Base-by-base conservation (phyloP, 345 rosid genomes). In the Eucalyptus curtisii region DNA sequence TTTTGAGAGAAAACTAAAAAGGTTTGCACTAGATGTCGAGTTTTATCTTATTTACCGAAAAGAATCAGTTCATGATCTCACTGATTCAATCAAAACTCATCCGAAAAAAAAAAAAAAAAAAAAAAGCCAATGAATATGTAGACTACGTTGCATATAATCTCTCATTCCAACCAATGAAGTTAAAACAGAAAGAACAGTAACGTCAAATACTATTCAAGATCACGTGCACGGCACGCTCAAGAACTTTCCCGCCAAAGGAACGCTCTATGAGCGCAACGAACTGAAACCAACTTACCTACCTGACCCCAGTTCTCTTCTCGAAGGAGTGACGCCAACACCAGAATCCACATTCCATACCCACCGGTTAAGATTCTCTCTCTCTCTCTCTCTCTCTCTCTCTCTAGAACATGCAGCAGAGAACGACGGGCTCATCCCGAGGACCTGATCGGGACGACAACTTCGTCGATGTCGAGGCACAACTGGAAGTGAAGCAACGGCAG, bases 221-320 rank as follows among this genome's bases (percentile, higher is more conserved):
- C 82, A 76, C 82, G 82, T 76, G 82, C 82, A 40, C 47, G 82
- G 82, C 82, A 76, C 47, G 47, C 82, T 76, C 82, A 86, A 31
- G 87, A 57, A 6, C 5, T 66, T 87, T 91, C 92, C 92, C 91
- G 91, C 93, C 88, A 1, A 64, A 84, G 88, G 57, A 89, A 20
- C 82, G 47, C 47, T 20, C 25, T 20, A 12, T 11, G 47, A 11
- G 44, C 0, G 47, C 47, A 76, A 76, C 64, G 10, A 87, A 91
- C 68, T 42, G 86, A 90, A 88, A 22, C 50, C 53, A 49, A 45
- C 85, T 64, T 40, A 76, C 44, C 85, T 57, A 45, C 84, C 50
- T 80, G 80, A 86, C 86, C 88, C 50, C 48, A 40, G 66, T 48
- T 86, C 19, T 19, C 19, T 40, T 86, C 19, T 19, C 19, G 82